phyloP scores from a whole-genome alignment of 495 filamentous ascomycete genomes.

The Annulohypoxylon stygium region DNA sequence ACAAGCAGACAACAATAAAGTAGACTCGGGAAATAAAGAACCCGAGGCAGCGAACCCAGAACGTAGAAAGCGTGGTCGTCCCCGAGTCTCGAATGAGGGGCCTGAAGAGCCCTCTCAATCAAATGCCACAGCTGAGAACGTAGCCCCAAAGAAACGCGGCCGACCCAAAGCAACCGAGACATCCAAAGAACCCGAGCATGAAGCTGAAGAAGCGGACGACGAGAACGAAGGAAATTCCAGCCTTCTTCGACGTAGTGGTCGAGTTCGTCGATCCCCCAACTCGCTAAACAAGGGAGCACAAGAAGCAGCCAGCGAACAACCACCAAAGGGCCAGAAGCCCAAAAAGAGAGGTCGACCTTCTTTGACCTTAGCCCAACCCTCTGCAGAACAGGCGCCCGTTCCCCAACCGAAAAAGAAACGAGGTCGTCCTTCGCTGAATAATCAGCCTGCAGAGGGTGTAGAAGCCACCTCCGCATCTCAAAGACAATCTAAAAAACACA shows the following conservation, averaged over 20 bases:
- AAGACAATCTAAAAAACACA: slow-evolving; percentile 33
- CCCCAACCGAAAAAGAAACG: slow-evolving; percentile 38
- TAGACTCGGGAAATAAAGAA: not conserved
- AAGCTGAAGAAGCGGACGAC: slow-evolving; percentile 45
- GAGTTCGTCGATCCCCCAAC: slow-evolving; percentile 31
- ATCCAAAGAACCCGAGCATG: slow-evolving; percentile 24
- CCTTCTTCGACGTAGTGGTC: slow-evolving; percentile 44
- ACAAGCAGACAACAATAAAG: not conserved
- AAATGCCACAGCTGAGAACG: slow-evolving; percentile 15
- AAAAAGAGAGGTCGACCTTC: slow-evolving; percentile 33
- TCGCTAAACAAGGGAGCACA: slow-evolving; percentile 9
- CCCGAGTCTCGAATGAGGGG: slow-evolving; percentile 29
- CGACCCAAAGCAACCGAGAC: slow-evolving; percentile 32
- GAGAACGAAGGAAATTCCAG: slow-evolving; percentile 49
- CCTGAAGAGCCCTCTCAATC: slow-evolving; percentile 25
- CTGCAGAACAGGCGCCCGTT: slow-evolving; percentile 18
- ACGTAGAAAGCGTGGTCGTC: slow-evolving; percentile 30
- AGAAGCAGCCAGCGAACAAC: slow-evolving; percentile 15
- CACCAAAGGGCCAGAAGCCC: slow-evolving; percentile 1
- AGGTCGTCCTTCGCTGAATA: slow-evolving; percentile 42
- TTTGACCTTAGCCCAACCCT: slow-evolving; percentile 7
- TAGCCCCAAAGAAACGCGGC: slow-evolving; percentile 39
- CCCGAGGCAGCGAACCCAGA: slow-evolving; percentile 7
- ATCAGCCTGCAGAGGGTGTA: slow-evolving; percentile 27
- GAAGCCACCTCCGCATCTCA: slow-evolving; percentile 21